A percentile compares a stretch with the other conserved stretches of the same genome.
Conservation (phyloP, 2,329 filamentous ascomycete genomes). For the Apiospora hydei region DNA sequence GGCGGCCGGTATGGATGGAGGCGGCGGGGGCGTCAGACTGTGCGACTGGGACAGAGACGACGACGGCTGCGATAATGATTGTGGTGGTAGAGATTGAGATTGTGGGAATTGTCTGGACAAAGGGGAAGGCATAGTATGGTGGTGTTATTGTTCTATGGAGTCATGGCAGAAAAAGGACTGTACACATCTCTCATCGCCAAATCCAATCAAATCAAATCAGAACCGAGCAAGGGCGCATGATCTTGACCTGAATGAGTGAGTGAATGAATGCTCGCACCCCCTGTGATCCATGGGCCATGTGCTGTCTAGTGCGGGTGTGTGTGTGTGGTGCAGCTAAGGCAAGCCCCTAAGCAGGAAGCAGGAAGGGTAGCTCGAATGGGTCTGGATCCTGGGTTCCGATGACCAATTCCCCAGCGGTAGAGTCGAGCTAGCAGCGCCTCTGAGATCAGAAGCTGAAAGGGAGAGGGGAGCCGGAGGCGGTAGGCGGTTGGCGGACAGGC, state of each 20-base stretch:
- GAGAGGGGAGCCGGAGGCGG: neutral
- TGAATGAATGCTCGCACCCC: constrained; percentile 11
- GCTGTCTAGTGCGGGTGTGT: constrained; percentile 11
- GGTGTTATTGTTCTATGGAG: constrained; percentile 21
- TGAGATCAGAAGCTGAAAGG: constrained; percentile 16
- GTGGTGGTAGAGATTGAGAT: constrained; percentile 11
- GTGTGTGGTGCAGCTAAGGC: constrained; percentile 15
- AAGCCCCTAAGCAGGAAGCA: constrained; percentile 19
- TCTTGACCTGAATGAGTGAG: neutral
- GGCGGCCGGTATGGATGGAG: neutral
- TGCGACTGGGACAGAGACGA: constrained; percentile 16
- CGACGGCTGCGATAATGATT: neutral
- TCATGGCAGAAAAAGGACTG: constrained; percentile 8
- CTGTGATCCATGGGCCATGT: constrained; percentile 22
- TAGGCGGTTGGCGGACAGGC: neutral
- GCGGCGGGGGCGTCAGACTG: constrained; percentile 22
- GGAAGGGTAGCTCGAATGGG: constrained; percentile 15
- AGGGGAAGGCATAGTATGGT: constrained; percentile 27
- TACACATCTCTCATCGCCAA: constrained; percentile 14
- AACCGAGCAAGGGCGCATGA: constrained; percentile 10
- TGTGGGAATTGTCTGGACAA: constrained; percentile 25
- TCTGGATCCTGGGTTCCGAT: constrained; percentile 13
- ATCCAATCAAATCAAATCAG: neutral
- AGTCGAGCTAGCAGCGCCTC: constrained; percentile 17
- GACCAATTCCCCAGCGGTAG: constrained; percentile 19